Base-by-base conservation (phyloP, 257 asterid genomes). In the Jasminum sambac region DNA sequence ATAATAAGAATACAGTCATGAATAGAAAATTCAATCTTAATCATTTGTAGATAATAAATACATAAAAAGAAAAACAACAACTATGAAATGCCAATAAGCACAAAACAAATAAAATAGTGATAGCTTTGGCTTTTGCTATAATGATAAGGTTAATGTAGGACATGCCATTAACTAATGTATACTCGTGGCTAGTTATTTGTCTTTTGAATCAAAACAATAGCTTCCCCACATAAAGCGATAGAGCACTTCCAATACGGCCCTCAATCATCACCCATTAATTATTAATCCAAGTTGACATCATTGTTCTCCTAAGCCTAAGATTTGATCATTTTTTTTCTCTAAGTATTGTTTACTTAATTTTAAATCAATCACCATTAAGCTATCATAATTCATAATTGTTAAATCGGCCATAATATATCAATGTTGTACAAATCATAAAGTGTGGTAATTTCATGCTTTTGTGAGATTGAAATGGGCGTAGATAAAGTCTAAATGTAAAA, bases 51-150 rank as follows among this genome's bases (percentile, higher is more conserved):
- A 43, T 3, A 13, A 43, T 43, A 13, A 13, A 43, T 43, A 13
- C 14, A 13, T 46, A 46, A 46, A 46, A 16, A 12, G 21, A 16
- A 46, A 30, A 30, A 30, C 2, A 30, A 30, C 36, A 30, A 46
- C 5, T 46, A 46, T n/a, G 17, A 48, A 6, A 3, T n/a, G 24
- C 58, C 25, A 48, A 48, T 11, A 17, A 48, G 6, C 11, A 17
- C 8, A n/a, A 48, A 48, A 48, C 11, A 48, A 48, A 48, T 17
- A 17, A 48, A 17, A 48, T 2, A 44, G 74, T 38, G 76, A 65
- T 70, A 39, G 75, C 71, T 74, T 78, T 70, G 82, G 79, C 44
- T n/a, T 64, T 59, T 58, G 59, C 65, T 16, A 5, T 12, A 34
- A 64, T 34, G 68, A 69, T 46, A 13, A 48, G 59, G 24, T 17